phyloP scores from a whole-genome alignment of 148 eudicot species.

The Rhododendron simsii region DNA sequence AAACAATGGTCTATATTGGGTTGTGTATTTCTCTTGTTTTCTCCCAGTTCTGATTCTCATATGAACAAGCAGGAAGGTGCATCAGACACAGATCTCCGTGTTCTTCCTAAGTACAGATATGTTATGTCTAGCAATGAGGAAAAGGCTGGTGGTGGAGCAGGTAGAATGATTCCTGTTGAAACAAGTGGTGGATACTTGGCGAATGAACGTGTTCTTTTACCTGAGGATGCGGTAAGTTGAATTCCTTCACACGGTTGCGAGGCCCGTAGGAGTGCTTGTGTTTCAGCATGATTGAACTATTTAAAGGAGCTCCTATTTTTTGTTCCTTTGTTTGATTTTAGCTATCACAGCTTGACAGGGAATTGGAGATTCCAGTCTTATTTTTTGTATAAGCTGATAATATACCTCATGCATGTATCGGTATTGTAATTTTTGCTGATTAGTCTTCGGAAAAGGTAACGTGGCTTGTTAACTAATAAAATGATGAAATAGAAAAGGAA shows the following conservation, averaged over 20 bases:
- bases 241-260: not conserved
- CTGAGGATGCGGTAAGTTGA: constrained; percentile 88
- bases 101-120: constrained; percentile 74
- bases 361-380: not conserved
- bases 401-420: not conserved
- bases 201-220: constrained; percentile 68
- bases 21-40: not conserved
- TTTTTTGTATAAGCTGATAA: not conserved
- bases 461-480: not conserved
- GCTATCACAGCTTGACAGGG: not conserved
- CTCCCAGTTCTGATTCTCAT: constrained; percentile 3
- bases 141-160: constrained; percentile 56
- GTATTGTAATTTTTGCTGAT: not conserved
- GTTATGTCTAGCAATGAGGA: constrained; percentile 43
- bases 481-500: not conserved
- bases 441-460: not conserved
- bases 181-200: constrained; percentile 55
- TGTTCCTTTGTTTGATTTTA: not conserved
- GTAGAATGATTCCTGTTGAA: constrained; percentile 82
- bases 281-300: not conserved
- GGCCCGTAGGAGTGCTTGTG: not conserved
- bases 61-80: constrained; percentile 81
- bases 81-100: constrained; percentile 80
- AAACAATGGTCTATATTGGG: not conserved
- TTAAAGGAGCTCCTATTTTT: not conserved